Percentiles rank a stretch among this genome's conserved stretches.
Evolutionary conservation across 2,329 filamentous ascomycete genomes (phyloP).

Genomic region (Fusarium proliferatum): DNA sequence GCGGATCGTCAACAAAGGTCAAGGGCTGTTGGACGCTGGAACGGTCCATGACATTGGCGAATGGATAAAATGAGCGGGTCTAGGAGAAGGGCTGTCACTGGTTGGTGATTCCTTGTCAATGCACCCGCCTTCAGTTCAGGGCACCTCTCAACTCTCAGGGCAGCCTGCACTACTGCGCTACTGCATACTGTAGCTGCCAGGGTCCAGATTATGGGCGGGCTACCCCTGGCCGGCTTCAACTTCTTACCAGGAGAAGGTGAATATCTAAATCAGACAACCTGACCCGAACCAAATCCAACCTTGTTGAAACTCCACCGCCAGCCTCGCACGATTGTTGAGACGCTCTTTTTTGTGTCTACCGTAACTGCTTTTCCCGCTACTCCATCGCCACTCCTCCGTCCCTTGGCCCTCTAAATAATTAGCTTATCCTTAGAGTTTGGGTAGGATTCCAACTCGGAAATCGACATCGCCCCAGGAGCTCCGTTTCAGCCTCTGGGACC

Average conservation of each 20-base stretch:
- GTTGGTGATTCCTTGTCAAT: slow-evolving; percentile 20
- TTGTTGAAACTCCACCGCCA: slow-evolving; percentile 39
- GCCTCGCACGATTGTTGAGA: slow-evolving; percentile 32
- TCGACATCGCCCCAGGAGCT: slow-evolving; percentile 28
- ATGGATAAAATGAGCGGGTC: slow-evolving; percentile 33
- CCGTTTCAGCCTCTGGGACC: slow-evolving; percentile 40
- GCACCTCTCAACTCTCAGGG: slow-evolving; percentile 29
- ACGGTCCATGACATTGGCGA: slow-evolving; percentile 21
- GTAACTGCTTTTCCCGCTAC: slow-evolving; percentile 5
- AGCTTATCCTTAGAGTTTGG: slow-evolving; percentile 32
- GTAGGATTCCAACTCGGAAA: slow-evolving; percentile 34
- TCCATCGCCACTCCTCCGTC: slow-evolving; percentile 4
- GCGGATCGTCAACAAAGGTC: slow-evolving; percentile 27
- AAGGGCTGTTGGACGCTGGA: slow-evolving; percentile 24
- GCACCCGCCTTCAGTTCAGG: slow-evolving; percentile 32
- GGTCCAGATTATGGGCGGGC: slow-evolving; percentile 26
- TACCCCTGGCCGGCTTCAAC: slow-evolving; percentile 42
- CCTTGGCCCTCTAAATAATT: slow-evolving; percentile 12
- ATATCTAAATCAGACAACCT: slow-evolving; percentile 34
- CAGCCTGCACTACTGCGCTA: slow-evolving; percentile 17
- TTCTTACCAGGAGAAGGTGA: slow-evolving; percentile 24
- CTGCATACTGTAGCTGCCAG: slow-evolving; percentile 27
- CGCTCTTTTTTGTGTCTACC: slow-evolving; percentile 21
- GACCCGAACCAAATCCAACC: slow-evolving; percentile 7
- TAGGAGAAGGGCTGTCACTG: slow-evolving; percentile 10